Evolutionary conservation across 768 basidiomycete genomes (phyloP), one percentile per base, ranked within the genome.

Genomic region (Suillus subalutaceus): DNA sequence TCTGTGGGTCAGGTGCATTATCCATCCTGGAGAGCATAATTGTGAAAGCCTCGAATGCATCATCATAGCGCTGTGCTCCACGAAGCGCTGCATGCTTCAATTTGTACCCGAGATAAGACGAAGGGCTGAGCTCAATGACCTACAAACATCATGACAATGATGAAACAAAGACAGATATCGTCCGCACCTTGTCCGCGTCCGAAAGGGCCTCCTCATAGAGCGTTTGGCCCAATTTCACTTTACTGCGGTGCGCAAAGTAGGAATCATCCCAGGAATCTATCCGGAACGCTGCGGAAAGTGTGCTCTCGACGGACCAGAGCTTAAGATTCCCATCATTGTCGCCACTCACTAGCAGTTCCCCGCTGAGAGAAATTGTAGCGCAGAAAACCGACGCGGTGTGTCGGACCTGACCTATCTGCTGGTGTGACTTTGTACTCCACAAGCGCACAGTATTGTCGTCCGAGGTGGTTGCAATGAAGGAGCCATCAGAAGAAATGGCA

Each of bases 371-470:
- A 16, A 60, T 23, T 15, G 59, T n/a, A 12, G 20, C 12, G 12
- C 8, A 60, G 5, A 0, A 4, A 40, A 61, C 23, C 4, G 1
- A 6, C 12, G n/a, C 5, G 3, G 37, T 23, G 12, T 60, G 59
- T 20, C 23, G 6, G 38, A 60, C 2, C 4, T 40, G 44, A 3
- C 59, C 40, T 26, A 61, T 61, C 44, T 61, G 38, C 18, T 26
- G 3, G 59, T 23, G 30, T 30, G 61, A 30, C 9, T 20, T 20
- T 30, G 65, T 48, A 23, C 86, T 87, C 93, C 93, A 94, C 67
- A 95, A 85, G 32, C 88, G 82, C 64, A 94, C 86, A 1, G 90
- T 91, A 69, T 89, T 88, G 77, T 96, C 95, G 75, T 95, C 93
- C 1, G 92, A 94, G 0, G 92, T 93, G 48, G 92, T 92, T 0